Conservation (phyloP, 2,329 filamentous ascomycete genomes). For the Byssothecium circinans region DNA sequence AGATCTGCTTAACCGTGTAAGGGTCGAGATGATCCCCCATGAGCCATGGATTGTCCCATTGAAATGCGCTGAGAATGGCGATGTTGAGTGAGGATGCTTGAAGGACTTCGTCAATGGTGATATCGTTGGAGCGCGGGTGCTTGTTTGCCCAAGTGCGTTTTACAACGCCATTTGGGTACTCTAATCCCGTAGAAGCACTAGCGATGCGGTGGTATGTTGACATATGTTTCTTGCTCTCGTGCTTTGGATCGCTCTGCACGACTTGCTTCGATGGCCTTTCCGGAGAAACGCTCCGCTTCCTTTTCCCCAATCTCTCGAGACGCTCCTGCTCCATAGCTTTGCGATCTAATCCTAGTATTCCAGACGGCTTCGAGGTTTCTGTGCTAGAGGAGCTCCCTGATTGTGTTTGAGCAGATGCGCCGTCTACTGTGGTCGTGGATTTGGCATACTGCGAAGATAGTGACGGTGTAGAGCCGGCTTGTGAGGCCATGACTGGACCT, state of each 20-base stretch:
- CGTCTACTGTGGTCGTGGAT: neutral
- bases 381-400: conserved; percentile 2
- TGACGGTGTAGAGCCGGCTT: neutral
- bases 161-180: conserved; percentile 65
- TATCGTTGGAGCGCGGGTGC: conserved; percentile 67
- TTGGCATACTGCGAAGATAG: conserved; percentile 6
- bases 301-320: conserved; percentile 63
- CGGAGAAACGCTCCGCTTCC: conserved; percentile 61
- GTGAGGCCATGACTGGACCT: neutral
- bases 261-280: conserved; percentile 30
- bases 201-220: conserved; percentile 2
- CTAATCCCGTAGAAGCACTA: conserved; percentile 11
- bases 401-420: conserved; percentile 3
- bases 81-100: conserved; percentile 71
- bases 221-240: neutral
- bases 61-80: conserved; percentile 82
- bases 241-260: neutral
- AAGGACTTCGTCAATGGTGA: conserved; percentile 85
- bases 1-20: conserved; percentile 50
- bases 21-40: conserved; percentile 65
- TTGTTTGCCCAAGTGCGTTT: conserved; percentile 79
- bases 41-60: conserved; percentile 82
- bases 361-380: conserved; percentile 12
- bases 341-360: conserved; percentile 65
- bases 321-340: conserved; percentile 86